A percentile compares a stretch with the other conserved stretches of the same genome.
Conservation (phyloP, 352 stramenopile species). For the Halophytophthora polymorphica region DNA sequence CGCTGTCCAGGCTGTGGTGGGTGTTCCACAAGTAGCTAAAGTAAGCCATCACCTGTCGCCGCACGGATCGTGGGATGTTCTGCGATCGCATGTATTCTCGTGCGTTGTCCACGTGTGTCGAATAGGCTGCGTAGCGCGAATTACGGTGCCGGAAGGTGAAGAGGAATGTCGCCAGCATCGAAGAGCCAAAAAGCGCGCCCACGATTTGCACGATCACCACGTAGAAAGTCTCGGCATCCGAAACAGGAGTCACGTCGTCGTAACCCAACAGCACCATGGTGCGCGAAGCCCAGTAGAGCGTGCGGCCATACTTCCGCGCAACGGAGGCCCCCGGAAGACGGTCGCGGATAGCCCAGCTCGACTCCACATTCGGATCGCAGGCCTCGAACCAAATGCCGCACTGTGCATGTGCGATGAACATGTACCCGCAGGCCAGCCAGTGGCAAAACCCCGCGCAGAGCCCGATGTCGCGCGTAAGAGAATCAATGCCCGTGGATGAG, state of each 20-base stretch:
- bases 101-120: slow-evolving; percentile 62
- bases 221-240: slow-evolving; percentile 53
- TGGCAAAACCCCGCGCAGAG: slow-evolving; percentile 39
- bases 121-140: slow-evolving; percentile 41
- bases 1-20: slow-evolving; percentile 57
- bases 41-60: slow-evolving; percentile 54
- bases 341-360: slow-evolving; percentile 62
- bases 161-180: slow-evolving; percentile 57
- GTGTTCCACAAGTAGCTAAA: slow-evolving; percentile 67
- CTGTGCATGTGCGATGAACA: slow-evolving; percentile 54
- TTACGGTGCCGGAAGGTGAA: slow-evolving; percentile 77
- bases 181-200: slow-evolving; percentile 53
- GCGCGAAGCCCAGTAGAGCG: slow-evolving; percentile 58
- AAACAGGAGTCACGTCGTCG: slow-evolving; percentile 61
- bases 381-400: slow-evolving; percentile 53
- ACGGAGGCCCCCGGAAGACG: slow-evolving; percentile 37
- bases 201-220: slow-evolving; percentile 41
- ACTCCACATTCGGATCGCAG: slow-evolving; percentile 39
- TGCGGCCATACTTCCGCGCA: slow-evolving; percentile 48
- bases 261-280: slow-evolving; percentile 63
- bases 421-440: slow-evolving; percentile 66
- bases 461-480: slow-evolving; percentile 37
- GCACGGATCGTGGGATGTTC: slow-evolving; percentile 45
- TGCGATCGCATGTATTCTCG: slow-evolving; percentile 72
- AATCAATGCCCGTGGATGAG: slow-evolving; percentile 58